Base-by-base conservation (phyloP, 495 filamentous ascomycete species). In the Talaromyces adpressus region DNA sequence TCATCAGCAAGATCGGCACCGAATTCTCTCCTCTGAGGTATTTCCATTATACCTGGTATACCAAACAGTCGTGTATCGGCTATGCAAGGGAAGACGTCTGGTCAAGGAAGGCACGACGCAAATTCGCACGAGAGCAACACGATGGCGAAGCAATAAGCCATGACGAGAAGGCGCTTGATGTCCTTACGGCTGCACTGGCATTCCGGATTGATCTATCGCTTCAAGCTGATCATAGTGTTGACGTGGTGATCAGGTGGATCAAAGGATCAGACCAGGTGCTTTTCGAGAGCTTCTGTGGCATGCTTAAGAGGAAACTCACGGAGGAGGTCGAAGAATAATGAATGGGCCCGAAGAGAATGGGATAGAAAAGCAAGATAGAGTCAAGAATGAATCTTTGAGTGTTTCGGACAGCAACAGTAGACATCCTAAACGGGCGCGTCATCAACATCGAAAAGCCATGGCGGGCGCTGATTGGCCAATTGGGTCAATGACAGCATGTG, bases 221-320 rank as follows among this genome's bases (percentile, higher is more conserved):
- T 16, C 65, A 65, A 25, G 64, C 62, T 29, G 63, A 73, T 12
- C 64, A 64, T 3, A 65, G 74, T 11, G 65, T 69, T 8, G 71
- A 72, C 4, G 75, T 89, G 6, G 62, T 75, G 7, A 70, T 94
- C 2, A 79, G 87, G 34, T 97, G 93, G 93, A 71, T 89, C 8
- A 86, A 87, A 65, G 93, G 93, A 6, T 77, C 74, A 7, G 91
- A 98, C 61, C 75, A 80, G 4, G 83, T 87, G 6, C 65, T 97
- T 3, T 97, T 95, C 73, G 91, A 96, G 75, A 96, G 92, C 69
- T 89, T 98, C 64, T 89, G 87, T 62, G 93, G 91, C 0, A 90
- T 92, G 82, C 58, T 96, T 59, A 86, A 85, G 67, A 71, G 84
- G 62, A 81, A 82, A 63, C n/a, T 82, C 3, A 72, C 76, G 6